phyloP scores from a whole-genome alignment of 2,329 filamentous ascomycete genomes.

The Hypoxylon sp. region DNA sequence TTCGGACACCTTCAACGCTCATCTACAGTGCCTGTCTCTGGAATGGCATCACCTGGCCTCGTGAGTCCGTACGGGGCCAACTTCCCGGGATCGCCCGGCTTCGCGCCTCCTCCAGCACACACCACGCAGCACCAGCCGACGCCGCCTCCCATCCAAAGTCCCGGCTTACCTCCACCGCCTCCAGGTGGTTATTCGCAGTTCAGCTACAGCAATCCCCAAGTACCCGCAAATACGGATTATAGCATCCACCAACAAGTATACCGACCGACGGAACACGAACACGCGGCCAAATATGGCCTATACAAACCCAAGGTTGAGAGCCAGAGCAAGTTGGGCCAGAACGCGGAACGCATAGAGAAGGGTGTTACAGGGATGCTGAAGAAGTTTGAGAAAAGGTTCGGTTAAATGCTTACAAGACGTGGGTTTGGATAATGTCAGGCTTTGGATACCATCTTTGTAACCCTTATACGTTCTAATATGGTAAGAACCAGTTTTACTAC shows the following conservation, averaged over 20 bases:
- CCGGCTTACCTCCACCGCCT: conserved; percentile 59
- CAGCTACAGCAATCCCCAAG: conserved; percentile 52
- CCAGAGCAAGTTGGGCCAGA: conserved; percentile 70
- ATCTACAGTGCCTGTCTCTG: conserved; percentile 62
- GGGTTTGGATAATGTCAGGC: neutral
- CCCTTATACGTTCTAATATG: neutral
- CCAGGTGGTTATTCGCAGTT: conserved; percentile 71
- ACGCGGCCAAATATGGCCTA: conserved; percentile 57
- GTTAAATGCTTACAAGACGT: conserved; percentile 51
- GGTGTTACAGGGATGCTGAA: conserved; percentile 79
- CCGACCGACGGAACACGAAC: conserved; percentile 74
- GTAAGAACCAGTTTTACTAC: neutral
- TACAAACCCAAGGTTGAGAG: conserved; percentile 58
- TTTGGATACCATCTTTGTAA: conserved; percentile 10
- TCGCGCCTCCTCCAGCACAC: conserved; percentile 52
- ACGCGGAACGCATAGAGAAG: conserved; percentile 75
- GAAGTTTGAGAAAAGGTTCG: conserved; percentile 83
- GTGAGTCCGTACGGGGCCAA: conserved; percentile 60
- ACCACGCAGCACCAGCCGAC: conserved; percentile 48
- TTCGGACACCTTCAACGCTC: conserved; percentile 62
- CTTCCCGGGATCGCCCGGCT: conserved; percentile 62
- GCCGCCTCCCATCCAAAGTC: conserved; percentile 53
- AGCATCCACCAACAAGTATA: conserved; percentile 77
- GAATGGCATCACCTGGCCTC: conserved; percentile 57
- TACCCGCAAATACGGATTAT: conserved; percentile 59